Evolutionary conservation across 169 alveolate genomes (phyloP), one percentile per base, ranked within the genome.

Genomic region (Eimeria maxima): DNA sequence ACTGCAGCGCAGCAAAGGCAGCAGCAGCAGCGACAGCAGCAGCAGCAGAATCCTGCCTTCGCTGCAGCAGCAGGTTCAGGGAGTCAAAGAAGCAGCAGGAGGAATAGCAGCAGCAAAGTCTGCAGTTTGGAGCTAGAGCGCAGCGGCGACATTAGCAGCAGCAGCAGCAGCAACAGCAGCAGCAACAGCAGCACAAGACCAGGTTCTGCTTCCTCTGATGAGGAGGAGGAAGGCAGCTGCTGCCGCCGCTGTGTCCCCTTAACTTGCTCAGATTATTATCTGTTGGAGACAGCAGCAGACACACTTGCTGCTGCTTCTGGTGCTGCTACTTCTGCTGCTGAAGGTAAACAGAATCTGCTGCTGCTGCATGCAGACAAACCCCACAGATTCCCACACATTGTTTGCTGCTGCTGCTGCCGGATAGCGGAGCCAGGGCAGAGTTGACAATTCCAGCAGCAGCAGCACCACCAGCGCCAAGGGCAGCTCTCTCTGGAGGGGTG

Each of bases 1-100:
- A 53, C 20, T 71, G 45, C 81, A 33, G 81, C 81, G 81, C 81
- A 71, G 81, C 81, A 53, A 14, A 7, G 16, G 60, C 60, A 53
- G 60, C 60, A 53, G 57, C 57, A 50, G 16, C 60, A 53, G 60
- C 60, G 22, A 45, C 81, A 27, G 81, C 81, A 33, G 45, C 81
- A 71, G 2, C 81, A 71, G 47, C 42, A 38, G 81, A 42, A 38
- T 7, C 16, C 22, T 45, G 81, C 45, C 24, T 11, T 71, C n/a
- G 81, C 47, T 71, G 81, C 53, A 71, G 81, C 53, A 38, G 45
- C 8, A 27, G 81, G 24, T 14, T 71, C 81, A 6, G 53, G 47
- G 1, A 8, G 5, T 13, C 81, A 7, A 27, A 71, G 45, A 4
- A n/a, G 45, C 45, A 71, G 81, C 81, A 71, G 81, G 47, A n/a